These are phyloP conservation scores for Gleditsia sinensis DNA, from an alignment of 306 rosid genomes.

Conservation along the genomic window DNA sequence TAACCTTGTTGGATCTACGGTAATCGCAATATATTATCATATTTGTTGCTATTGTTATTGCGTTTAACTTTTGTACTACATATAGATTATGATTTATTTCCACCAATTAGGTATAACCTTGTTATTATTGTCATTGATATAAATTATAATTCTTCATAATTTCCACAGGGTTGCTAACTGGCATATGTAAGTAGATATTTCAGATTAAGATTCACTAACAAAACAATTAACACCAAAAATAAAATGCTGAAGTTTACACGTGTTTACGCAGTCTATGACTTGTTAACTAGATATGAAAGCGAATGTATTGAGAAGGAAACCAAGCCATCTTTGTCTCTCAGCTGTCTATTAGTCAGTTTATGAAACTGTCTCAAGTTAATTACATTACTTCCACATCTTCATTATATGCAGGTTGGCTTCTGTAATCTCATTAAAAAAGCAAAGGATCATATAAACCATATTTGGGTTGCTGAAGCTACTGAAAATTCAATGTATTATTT, in stretches of 20 bases:
- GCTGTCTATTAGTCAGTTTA: background rate
- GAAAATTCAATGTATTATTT: constrained; percentile 71
- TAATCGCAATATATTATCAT: constrained; percentile 32
- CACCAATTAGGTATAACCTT: constrained; percentile 6
- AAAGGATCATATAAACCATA: constrained; percentile 63
- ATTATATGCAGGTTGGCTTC: constrained; percentile 71
- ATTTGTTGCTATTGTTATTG: background rate
- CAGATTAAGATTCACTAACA: constrained; percentile 2
- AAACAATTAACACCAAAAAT: background rate
- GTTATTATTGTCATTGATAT: background rate
- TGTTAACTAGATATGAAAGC: background rate
- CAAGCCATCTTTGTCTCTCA: background rate
- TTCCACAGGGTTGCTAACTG: background rate
- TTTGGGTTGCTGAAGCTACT: constrained; percentile 86
- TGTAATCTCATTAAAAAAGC: constrained; percentile 74
- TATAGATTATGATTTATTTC: constrained; percentile 19
- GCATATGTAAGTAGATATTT: background rate
- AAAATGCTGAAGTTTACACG: background rate
- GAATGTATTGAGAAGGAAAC: too few species aligned
- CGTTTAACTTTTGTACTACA: background rate
- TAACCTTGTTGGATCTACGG: constrained; percentile 79
- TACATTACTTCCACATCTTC: constrained; percentile 5
- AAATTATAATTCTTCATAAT: background rate
- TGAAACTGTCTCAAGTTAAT: background rate
- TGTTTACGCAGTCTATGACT: background rate